Conservation (phyloP, 2,329 filamentous ascomycete genomes). For the Stemphylium lycopersici region DNA sequence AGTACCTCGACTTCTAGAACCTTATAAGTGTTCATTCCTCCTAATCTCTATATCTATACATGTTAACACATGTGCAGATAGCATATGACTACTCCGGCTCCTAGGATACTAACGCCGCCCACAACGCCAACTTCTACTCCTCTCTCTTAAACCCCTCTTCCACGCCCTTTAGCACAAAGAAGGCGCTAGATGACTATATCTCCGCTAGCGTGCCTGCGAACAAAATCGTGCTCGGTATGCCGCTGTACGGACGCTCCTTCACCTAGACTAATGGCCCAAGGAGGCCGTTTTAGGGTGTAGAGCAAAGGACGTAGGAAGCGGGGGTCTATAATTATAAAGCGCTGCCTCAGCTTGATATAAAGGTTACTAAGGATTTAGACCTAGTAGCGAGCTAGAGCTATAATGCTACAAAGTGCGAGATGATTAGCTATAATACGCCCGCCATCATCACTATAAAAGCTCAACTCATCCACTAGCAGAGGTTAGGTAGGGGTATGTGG, state of each 20-base stretch:
- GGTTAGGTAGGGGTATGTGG: slow-evolving; percentile 48
- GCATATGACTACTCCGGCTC: slow-evolving; percentile 73
- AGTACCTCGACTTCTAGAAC: slow-evolving; percentile 60
- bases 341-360: slow-evolving; percentile 35
- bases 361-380: slow-evolving; percentile 26
- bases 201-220: slow-evolving; percentile 37
- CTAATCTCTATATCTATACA: not conserved
- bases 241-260: slow-evolving; percentile 47
- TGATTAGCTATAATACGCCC: slow-evolving; percentile 47
- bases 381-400: slow-evolving; percentile 43
- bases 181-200: slow-evolving; percentile 42
- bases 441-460: slow-evolving; percentile 40
- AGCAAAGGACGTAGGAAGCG: slow-evolving; percentile 42
- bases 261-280: slow-evolving; percentile 44
- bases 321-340: slow-evolving; percentile 48
- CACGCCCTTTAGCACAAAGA: slow-evolving; percentile 44
- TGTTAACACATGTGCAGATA: slow-evolving; percentile 59
- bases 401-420: slow-evolving; percentile 24
- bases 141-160: slow-evolving; percentile 33
- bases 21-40: slow-evolving; percentile 43
- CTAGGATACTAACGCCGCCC: slow-evolving; percentile 44
- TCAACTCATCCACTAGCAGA: slow-evolving; percentile 26
- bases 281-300: slow-evolving; percentile 37
- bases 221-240: slow-evolving; percentile 49
- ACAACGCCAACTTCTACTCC: slow-evolving; percentile 40